Conservation (phyloP, 2,329 filamentous ascomycete genomes). For the Lachnellula suecica region DNA sequence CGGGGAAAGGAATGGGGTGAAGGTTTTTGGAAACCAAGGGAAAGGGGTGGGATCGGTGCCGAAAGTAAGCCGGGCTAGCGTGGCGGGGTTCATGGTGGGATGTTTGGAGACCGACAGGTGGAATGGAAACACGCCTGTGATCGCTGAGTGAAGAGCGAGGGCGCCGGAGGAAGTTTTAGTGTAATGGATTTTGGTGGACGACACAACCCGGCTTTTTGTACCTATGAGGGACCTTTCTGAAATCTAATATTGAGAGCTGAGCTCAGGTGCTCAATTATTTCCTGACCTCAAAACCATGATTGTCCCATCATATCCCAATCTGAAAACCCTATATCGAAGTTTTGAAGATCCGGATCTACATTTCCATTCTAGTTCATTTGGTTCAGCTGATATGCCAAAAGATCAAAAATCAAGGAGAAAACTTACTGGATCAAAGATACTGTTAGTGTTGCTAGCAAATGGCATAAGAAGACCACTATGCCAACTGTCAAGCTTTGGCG, state of each 20-base stretch:
- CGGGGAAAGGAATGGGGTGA: constrained; percentile 13
- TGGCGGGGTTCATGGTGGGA: constrained; percentile 46
- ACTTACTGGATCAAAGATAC: constrained; percentile 1
- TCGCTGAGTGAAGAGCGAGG: constrained; percentile 38
- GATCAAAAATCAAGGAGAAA: not conserved
- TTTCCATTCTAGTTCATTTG: not conserved
- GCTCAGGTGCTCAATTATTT: not conserved
- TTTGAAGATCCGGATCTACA: not conserved
- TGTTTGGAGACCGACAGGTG: constrained; percentile 41
- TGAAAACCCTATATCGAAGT: constrained; percentile 9
- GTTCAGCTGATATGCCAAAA: too few relatives aligned
- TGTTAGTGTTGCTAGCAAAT: too few relatives aligned
- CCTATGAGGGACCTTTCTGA: too few relatives aligned
- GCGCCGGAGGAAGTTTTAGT: too few relatives aligned
- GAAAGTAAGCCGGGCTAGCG: constrained; percentile 19
- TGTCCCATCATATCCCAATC: constrained; percentile 9
- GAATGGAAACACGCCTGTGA: constrained; percentile 44
- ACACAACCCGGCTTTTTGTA: too few relatives aligned
- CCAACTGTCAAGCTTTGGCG: not conserved
- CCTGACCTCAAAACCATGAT: constrained; percentile 2
- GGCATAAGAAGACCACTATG: too few relatives aligned
- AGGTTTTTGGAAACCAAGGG: constrained; percentile 28
- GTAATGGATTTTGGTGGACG: too few relatives aligned
- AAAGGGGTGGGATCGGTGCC: constrained; percentile 13
- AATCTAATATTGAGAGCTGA: not conserved